Conservation (phyloP, 768 basidiomycete genomes). For the Tricholoma matsutake region DNA sequence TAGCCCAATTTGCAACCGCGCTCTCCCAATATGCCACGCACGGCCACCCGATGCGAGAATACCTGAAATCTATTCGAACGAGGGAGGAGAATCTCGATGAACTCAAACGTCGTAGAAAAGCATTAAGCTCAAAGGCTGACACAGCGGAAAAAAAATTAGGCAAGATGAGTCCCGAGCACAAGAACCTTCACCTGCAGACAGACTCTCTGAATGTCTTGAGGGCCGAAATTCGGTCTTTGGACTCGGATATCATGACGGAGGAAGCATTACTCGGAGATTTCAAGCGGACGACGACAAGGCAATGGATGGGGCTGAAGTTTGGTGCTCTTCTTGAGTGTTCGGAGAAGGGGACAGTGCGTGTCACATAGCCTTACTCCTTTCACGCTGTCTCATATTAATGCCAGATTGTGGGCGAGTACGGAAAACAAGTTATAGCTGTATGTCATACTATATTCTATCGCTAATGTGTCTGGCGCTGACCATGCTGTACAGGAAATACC, state of each 20-base stretch:
- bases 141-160: constrained; percentile 82
- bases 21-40: constrained; percentile 68
- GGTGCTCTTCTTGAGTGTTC: constrained; percentile 82
- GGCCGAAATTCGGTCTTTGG: constrained; percentile 74
- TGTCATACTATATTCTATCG: constrained; percentile 10
- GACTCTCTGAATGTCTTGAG: constrained; percentile 67
- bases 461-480: background rate
- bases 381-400: background rate
- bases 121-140: constrained; percentile 69
- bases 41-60: constrained; percentile 64
- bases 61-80: constrained; percentile 80
- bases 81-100: constrained; percentile 83
- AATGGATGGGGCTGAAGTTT: constrained; percentile 82
- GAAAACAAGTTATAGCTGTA: constrained; percentile 48
- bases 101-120: constrained; percentile 65
- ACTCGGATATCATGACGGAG: constrained; percentile 79
- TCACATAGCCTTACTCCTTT: background rate
- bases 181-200: constrained; percentile 72
- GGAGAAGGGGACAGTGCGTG: constrained; percentile 67
- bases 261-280: constrained; percentile 81
- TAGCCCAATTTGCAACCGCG: constrained; percentile 64
- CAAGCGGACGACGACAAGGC: constrained; percentile 67
- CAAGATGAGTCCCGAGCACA: constrained; percentile 90
- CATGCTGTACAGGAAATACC: constrained; percentile 60
- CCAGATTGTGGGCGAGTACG: constrained; percentile 53